Evolutionary conservation across 1,284 basidiomycete species (phyloP).

Genomic region (Apiotrichum gracile): DNA sequence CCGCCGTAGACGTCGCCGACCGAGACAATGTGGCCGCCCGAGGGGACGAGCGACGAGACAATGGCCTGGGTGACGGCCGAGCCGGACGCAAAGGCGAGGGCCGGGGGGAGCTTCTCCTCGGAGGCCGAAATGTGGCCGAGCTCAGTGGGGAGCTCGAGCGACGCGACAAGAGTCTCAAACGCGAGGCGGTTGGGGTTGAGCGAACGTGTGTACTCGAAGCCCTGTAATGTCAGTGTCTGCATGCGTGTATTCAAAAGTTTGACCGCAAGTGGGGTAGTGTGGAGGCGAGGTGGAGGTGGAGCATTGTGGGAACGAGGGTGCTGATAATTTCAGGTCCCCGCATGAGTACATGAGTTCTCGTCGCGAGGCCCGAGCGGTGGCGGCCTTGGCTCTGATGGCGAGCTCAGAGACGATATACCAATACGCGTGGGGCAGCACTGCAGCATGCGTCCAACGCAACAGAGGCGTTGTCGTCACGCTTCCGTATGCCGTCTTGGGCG

Average conservation of each 20-base stretch:
- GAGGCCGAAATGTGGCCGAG: constrained; percentile 7
- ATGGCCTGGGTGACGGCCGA: constrained; percentile 81
- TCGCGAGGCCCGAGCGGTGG: too few species aligned
- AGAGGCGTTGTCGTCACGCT: too few species aligned
- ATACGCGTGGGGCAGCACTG: too few species aligned
- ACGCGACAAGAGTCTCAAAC: constrained; percentile 64
- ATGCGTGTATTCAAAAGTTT: too few species aligned
- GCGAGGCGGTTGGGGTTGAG: constrained; percentile 82
- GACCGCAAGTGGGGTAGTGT: too few species aligned
- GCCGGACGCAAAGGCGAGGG: constrained; percentile 77
- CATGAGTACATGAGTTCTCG: too few species aligned
- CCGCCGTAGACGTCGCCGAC: constrained; percentile 93
- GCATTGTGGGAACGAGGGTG: too few species aligned
- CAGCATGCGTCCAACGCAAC: too few species aligned
- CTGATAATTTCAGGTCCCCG: too few species aligned
- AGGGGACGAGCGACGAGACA: constrained; percentile 31
- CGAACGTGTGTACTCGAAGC: constrained; percentile 85
- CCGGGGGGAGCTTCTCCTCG: constrained; percentile 13
- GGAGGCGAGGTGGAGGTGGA: not conserved
- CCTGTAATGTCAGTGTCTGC: constrained; percentile 45
- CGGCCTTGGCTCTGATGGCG: too few species aligned
- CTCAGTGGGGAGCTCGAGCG: constrained; percentile 54
- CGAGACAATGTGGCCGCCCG: constrained; percentile 70
- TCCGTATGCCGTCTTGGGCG: too few species aligned
- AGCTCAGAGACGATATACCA: too few species aligned